These are phyloP conservation scores for Ceratobasidium sp. DNA, from an alignment of 1,284 basidiomycete species.

Conservation along the genomic window DNA sequence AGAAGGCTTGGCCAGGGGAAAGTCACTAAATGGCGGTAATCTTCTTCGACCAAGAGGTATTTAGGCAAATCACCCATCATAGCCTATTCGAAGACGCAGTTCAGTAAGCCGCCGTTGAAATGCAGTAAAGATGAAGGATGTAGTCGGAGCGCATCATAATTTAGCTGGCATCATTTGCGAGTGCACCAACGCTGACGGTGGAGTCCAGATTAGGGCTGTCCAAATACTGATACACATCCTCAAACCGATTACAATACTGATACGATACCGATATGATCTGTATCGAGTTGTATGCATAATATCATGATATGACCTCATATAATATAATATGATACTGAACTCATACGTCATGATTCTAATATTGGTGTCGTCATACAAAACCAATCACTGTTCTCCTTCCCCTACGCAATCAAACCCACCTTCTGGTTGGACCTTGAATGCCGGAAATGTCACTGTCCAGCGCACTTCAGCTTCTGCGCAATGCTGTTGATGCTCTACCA, in stretches of 20 bases:
- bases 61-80: no score
- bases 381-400: neutral
- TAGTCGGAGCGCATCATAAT: no score
- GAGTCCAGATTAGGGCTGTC: conserved; percentile 9
- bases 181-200: no score
- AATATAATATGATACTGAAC: neutral
- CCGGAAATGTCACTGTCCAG: neutral
- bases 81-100: no score
- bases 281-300: neutral
- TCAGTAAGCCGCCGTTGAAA: no score
- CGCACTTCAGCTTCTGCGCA: neutral
- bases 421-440: neutral
- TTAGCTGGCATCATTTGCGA: no score
- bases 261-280: neutral
- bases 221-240: neutral
- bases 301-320: neutral
- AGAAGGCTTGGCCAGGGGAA: no score
- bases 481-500: neutral
- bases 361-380: neutral
- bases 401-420: no score
- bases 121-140: no score
- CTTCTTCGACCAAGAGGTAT: no score
- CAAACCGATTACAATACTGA: neutral
- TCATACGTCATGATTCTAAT: neutral
- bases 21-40: no score